Conservation (phyloP, 2,329 filamentous ascomycete genomes). For the Trichoderma sp. region DNA sequence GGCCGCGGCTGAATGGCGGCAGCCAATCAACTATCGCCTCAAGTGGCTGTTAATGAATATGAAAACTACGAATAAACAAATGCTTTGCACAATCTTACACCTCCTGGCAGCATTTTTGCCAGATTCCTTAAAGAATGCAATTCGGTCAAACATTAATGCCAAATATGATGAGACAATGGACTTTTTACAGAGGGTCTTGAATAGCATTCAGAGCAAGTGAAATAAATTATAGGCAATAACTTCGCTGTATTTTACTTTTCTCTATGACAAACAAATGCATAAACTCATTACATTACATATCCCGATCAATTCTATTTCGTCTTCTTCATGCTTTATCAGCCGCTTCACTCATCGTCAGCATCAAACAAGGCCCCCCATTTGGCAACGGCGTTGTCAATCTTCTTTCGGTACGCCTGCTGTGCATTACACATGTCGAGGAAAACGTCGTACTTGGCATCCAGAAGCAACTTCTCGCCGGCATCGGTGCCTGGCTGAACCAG, state of each 20-base stretch:
- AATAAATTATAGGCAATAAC: not conserved
- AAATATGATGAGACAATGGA: not conserved
- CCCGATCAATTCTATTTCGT: not conserved
- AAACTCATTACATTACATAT: slow-evolving; percentile 9
- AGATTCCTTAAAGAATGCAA: not conserved
- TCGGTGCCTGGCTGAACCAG: slow-evolving; percentile 75
- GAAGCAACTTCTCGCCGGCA: slow-evolving; percentile 71
- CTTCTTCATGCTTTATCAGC: not conserved
- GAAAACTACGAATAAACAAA: not conserved
- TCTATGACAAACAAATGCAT: not conserved
- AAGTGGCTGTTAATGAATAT: not conserved
- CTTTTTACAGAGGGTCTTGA: not conserved
- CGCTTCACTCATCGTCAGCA: slow-evolving; percentile 24
- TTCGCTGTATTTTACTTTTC: not conserved
- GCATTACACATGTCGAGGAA: slow-evolving; percentile 89
- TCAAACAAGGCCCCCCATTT: slow-evolving; percentile 39
- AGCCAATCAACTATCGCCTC: not conserved
- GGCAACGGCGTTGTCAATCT: slow-evolving; percentile 66
- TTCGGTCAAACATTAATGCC: not conserved
- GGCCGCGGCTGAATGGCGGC: not conserved
- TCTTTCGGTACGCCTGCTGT: slow-evolving; percentile 78
- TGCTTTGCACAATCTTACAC: no score
- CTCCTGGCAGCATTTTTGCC: no score
- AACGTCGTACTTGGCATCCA: slow-evolving; percentile 91
- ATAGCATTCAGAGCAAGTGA: not conserved